Evolutionary conservation across 1,284 basidiomycete genomes (phyloP), one percentile per base, ranked within the genome.

Genomic region (Ustilago bromivora): DNA sequence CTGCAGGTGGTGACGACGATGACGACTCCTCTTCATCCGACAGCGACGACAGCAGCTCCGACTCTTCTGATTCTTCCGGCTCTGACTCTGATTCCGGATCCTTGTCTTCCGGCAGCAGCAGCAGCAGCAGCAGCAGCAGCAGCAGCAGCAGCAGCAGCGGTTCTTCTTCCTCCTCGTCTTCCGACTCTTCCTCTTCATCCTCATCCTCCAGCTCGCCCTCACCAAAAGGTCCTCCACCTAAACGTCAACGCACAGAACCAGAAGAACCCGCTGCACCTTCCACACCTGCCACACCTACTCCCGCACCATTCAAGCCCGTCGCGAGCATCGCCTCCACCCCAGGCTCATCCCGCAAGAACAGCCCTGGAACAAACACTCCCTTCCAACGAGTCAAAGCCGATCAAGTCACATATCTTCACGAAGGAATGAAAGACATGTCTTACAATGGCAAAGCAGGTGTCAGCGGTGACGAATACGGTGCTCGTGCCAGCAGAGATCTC

Each of bases 331-430:
- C 52, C 38, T 55, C 61, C 11, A 36, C 61, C 34, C 23, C 57
- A 11, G 28, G 56, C 55, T 52, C 53, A 13, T 15, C 46, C 2
- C 57, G 52, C 52, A 53, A 63, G 43, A 76, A 78, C 23, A 28
- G 23, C 15, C 41, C 59, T 13, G 35, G 43, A n/a, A 49, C 56
- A 28, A 78, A 75, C 66, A 68, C 79, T 64, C 86, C 86, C 54
- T 98, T 98, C 88, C 91, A 92, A 85, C 89, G 96, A 38, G 91
- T 98, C 70, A 92, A 96, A 85, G 87, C 89, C 2, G 90, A 92
- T 28, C 88, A 91, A 61, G 88, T 94, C 23, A 60, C 62, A 31
- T 90, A 89, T 79, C 82, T 88, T 2, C 89, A 93, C 66, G 88
- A 90, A 47, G 87, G 92, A 53, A 85, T 94, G 84, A 89, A 87